These are phyloP conservation scores for Aspergillus fumigatiaffinis DNA, from an alignment of 2,329 filamentous ascomycete species.

Conservation along the genomic window DNA sequence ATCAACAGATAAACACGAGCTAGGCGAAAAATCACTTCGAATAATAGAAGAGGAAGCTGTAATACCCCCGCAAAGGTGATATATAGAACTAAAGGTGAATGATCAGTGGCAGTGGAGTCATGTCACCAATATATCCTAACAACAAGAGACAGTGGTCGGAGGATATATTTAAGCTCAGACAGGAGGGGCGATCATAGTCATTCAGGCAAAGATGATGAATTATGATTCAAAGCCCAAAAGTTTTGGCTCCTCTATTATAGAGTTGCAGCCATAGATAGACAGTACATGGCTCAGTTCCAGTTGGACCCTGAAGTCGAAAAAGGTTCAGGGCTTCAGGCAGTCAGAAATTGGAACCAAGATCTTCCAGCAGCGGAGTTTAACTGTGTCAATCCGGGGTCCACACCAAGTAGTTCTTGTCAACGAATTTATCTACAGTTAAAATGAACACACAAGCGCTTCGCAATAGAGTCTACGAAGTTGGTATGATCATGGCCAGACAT, in stretches of 20 bases:
- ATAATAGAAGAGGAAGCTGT: not conserved
- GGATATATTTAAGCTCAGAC: not conserved
- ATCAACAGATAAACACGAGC: not conserved
- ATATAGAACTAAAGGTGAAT: not conserved
- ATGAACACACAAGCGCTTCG: not conserved
- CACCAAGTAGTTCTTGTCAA: not conserved
- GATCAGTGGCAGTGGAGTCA: not conserved
- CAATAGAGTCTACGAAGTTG: not conserved
- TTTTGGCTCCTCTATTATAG: not conserved
- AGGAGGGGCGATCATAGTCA: not conserved
- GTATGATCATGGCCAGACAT: not conserved
- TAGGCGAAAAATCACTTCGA: not conserved
- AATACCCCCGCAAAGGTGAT: not conserved
- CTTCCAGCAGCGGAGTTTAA: not conserved
- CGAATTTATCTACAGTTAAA: not conserved
- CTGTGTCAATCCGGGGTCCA: not conserved
- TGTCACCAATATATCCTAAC: not conserved
- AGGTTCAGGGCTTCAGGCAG: not conserved
- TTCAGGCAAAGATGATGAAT: not conserved
- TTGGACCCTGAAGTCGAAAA: not conserved
- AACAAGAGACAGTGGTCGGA: no score
- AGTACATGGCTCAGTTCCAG: not conserved
- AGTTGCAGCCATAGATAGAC: not conserved
- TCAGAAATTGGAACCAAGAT: not conserved
- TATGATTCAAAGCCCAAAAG: not conserved